Evolutionary conservation across 2,329 filamentous ascomycete species (phyloP).

Genomic region (Huntiella savannae): DNA sequence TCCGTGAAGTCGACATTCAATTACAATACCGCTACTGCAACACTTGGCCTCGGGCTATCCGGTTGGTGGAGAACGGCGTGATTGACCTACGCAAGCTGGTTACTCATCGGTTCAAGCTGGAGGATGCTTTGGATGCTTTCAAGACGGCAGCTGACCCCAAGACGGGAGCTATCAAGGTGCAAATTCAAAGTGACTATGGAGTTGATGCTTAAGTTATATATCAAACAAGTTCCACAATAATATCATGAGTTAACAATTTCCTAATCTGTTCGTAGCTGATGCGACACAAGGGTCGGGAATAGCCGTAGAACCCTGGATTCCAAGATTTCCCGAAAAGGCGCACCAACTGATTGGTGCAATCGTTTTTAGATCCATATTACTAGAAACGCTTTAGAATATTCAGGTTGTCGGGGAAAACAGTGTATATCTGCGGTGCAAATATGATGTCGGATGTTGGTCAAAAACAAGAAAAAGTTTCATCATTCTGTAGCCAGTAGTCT

Average conservation of each 20-base stretch:
- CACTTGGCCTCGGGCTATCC: conserved; percentile 87
- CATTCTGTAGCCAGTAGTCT: no score
- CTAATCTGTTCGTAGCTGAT: background rate
- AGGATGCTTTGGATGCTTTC: conserved; percentile 79
- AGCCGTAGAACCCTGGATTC: conserved; percentile 5
- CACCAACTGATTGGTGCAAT: no score
- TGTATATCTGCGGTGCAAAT: no score
- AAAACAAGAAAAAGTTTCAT: no score
- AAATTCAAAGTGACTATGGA: conserved; percentile 49
- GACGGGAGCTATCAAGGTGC: conserved; percentile 93
- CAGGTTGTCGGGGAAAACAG: no score
- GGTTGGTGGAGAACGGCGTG: conserved; percentile 66
- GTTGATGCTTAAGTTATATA: conserved; percentile 5
- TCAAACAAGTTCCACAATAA: background rate
- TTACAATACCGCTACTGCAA: conserved; percentile 96
- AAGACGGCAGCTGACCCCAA: conserved; percentile 72
- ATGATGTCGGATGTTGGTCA: no score
- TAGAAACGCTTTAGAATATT: no score
- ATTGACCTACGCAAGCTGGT: conserved; percentile 67
- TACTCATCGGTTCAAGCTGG: conserved; percentile 69
- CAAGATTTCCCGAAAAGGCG: conserved; percentile 6
- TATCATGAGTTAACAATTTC: background rate
- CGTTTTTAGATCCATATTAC: no score
- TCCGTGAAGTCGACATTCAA: conserved; percentile 81
- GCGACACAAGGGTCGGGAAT: conserved; percentile 1